Conservation (phyloP, 768 basidiomycete genomes). For the Suillus ampliporus region DNA sequence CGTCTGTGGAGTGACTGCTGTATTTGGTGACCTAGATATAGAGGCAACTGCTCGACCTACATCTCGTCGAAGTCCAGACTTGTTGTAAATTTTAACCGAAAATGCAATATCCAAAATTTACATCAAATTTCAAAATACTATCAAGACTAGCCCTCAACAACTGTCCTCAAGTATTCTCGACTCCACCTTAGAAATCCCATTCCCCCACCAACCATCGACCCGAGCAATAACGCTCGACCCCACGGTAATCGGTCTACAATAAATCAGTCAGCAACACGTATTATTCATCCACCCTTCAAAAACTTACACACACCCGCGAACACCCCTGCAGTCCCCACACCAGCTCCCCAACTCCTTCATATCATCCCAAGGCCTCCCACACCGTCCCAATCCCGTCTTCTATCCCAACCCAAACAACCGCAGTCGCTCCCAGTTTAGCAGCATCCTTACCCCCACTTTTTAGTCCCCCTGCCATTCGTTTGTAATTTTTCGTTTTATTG, state of each 20-base stretch:
- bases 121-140: no score
- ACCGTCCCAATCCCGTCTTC: constrained; percentile 50
- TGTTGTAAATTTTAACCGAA: no score
- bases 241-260: constrained; percentile 61
- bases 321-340: constrained; percentile 62
- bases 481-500: constrained; percentile 95
- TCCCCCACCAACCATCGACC: constrained; percentile 59
- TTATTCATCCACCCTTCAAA: constrained; percentile 6
- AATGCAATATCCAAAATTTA: no score
- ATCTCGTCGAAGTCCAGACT: no score
- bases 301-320: constrained; percentile 62
- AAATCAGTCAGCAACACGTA: constrained; percentile 2
- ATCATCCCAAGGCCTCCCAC: constrained; percentile 42
- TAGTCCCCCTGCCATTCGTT: constrained; percentile 74
- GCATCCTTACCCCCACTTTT: constrained; percentile 68
- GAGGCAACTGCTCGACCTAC: no score
- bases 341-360: constrained; percentile 66
- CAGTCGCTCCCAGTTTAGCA: constrained; percentile 52
- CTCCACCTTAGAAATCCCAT: constrained; percentile 55
- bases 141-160: no score
- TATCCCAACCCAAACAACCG: constrained; percentile 52
- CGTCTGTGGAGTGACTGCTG: constrained; percentile 8
- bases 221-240: constrained; percentile 58
- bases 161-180: constrained; percentile 32
- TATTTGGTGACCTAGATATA: no score